Conservation (phyloP, 768 basidiomycete genomes). For the Boletus sp. region DNA sequence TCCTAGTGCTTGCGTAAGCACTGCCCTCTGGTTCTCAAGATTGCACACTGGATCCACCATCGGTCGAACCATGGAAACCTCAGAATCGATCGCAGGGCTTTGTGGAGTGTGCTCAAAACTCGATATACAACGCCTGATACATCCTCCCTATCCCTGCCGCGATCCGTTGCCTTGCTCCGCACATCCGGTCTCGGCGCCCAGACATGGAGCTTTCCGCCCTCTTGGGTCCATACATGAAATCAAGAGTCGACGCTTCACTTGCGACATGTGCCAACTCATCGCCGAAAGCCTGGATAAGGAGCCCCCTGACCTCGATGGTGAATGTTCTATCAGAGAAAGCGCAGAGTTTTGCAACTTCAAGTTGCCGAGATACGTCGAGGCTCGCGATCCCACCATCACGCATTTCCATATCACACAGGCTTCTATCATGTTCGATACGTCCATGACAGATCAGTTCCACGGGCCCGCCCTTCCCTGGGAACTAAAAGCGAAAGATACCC, state of each 20-base stretch:
- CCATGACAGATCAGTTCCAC: too few relatives aligned
- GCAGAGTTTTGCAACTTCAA: slow-evolving; percentile 5
- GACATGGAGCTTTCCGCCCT: too few relatives aligned
- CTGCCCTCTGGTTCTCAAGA: too few relatives aligned
- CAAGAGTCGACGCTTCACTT: slow-evolving; percentile 8
- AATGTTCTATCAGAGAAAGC: background rate
- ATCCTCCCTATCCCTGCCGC: slow-evolving; percentile 3
- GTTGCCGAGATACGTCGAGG: background rate
- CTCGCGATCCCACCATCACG: slow-evolving; percentile 1
- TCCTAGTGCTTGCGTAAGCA: too few relatives aligned
- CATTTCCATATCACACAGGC: slow-evolving; percentile 16
- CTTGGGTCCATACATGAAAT: slow-evolving; percentile 16
- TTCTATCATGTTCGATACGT: slow-evolving; percentile 1
- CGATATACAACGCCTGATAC: background rate
- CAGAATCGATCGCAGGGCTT: too few relatives aligned
- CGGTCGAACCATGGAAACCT: too few relatives aligned
- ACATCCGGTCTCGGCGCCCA: background rate
- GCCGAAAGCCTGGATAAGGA: slow-evolving; percentile 11
- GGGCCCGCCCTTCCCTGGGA: slow-evolving; percentile 15
- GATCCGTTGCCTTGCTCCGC: background rate
- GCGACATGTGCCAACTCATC: slow-evolving; percentile 13
- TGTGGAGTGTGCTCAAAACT: too few relatives aligned
- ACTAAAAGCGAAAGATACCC: background rate
- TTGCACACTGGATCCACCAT: too few relatives aligned
- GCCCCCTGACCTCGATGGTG: slow-evolving; percentile 3